A percentile compares a stretch with the other conserved stretches of the same genome.
These are phyloP conservation scores for Tolypocladium paradoxum DNA, from an alignment of 2,329 filamentous ascomycete species.

Conservation along the genomic window DNA sequence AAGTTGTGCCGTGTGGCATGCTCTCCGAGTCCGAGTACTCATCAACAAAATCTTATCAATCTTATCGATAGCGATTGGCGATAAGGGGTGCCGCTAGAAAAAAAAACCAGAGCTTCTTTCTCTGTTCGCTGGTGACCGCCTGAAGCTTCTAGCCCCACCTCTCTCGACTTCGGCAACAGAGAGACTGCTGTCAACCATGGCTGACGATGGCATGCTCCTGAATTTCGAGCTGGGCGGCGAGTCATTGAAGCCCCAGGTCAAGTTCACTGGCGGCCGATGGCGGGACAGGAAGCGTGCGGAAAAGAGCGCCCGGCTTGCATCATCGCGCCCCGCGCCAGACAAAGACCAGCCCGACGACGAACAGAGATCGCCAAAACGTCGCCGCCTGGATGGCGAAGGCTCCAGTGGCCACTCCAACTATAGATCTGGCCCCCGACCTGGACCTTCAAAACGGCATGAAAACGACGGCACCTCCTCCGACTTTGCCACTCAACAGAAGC, in stretches of 20 bases:
- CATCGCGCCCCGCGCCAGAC: slow-evolving; percentile 9
- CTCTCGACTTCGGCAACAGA: not conserved
- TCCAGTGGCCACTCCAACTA: slow-evolving; percentile 4
- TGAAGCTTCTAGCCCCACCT: slow-evolving; percentile 4
- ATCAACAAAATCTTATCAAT: not conserved
- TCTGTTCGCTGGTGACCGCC: not conserved
- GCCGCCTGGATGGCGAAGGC: slow-evolving; percentile 22
- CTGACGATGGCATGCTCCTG: slow-evolving; percentile 87
- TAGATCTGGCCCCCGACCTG: not conserved
- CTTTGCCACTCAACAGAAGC: slow-evolving; percentile 9
- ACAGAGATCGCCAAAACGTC: slow-evolving; percentile 33
- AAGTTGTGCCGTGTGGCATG: no score
- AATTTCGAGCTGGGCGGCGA: slow-evolving; percentile 75
- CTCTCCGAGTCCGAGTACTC: not conserved
- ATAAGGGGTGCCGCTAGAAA: not conserved
- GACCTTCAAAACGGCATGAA: not conserved
- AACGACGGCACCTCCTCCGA: slow-evolving; percentile 7
- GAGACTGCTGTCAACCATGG: slow-evolving; percentile 44
- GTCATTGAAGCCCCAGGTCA: slow-evolving; percentile 49
- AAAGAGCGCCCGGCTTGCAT: slow-evolving; percentile 19
- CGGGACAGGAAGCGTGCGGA: slow-evolving; percentile 69
- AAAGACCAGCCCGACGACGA: slow-evolving; percentile 15
- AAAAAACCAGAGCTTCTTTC: slow-evolving; percentile 11
- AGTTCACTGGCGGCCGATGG: slow-evolving; percentile 88
- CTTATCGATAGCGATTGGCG: slow-evolving; percentile 13